Conservation (phyloP, 345 rosid species). For the Camelina neglecta region DNA sequence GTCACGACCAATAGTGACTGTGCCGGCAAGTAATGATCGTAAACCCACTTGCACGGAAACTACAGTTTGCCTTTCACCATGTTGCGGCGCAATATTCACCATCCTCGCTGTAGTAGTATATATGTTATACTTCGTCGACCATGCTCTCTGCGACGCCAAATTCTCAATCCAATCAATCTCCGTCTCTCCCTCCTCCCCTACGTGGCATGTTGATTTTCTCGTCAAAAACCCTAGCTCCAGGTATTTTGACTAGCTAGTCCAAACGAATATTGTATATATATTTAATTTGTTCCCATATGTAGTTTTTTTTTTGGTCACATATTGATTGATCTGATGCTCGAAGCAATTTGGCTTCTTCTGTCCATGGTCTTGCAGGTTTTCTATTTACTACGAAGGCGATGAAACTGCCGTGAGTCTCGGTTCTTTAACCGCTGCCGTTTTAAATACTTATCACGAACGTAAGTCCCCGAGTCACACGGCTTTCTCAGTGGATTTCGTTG, state of each 20-base stretch:
- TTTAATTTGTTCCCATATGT: background rate
- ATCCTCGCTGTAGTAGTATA: background rate
- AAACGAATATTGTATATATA: background rate
- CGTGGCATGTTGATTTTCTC: conserved; percentile 25
- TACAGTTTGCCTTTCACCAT: background rate
- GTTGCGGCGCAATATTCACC: background rate
- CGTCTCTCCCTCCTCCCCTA: conserved; percentile 3
- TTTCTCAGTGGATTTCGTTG: conserved; percentile 1
- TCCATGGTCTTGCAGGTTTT: background rate
- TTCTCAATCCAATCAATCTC: conserved; percentile 5
- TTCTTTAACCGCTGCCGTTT: conserved; percentile 11
- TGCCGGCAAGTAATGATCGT: background rate
- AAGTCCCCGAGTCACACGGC: background rate
- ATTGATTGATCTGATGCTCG: background rate
- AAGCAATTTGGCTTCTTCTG: background rate
- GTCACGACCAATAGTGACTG: conserved; percentile 25
- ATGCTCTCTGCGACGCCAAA: background rate
- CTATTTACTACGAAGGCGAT: conserved; percentile 14
- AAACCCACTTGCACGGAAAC: background rate
- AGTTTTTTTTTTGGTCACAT: background rate
- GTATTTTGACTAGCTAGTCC: background rate
- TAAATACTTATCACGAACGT: conserved; percentile 2
- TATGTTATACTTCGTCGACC: background rate
- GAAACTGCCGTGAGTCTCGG: conserved; percentile 25
- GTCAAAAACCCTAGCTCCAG: conserved; percentile 23